These are phyloP conservation scores for Barnettozyma sp. DNA, from an alignment of 805 yeast species.

Conservation along the genomic window DNA sequence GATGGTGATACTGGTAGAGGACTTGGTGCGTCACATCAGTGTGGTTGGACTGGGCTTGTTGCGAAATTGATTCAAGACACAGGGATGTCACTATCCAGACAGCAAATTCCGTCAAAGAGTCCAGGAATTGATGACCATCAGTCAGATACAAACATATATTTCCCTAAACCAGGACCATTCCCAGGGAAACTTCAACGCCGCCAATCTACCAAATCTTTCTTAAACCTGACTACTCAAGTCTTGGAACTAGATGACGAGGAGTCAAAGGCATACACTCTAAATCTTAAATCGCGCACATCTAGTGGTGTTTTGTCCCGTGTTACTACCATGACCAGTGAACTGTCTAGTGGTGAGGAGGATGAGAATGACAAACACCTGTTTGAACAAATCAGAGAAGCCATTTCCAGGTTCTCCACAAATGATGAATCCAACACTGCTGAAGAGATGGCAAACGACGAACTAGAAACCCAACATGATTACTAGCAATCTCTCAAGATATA, in stretches of 20 bases:
- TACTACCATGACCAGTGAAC: conserved; percentile 10
- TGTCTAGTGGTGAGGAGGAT: conserved; percentile 14
- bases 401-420: conserved; percentile 26
- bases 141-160: conserved; percentile 12
- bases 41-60: conserved; percentile 94
- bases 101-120: conserved; percentile 8
- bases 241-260: conserved; percentile 66
- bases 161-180: conserved; percentile 34
- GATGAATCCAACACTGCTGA: conserved; percentile 10
- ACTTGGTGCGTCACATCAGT: conserved; percentile 87
- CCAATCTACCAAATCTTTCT: conserved; percentile 65
- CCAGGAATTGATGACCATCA: conserved; percentile 6
- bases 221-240: conserved; percentile 59
- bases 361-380: conserved; percentile 29
- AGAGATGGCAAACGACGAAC: conserved; percentile 47
- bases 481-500: too few relatives aligned
- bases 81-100: conserved; percentile 51
- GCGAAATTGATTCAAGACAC: conserved; percentile 89
- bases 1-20: conserved; percentile 95
- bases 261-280: conserved; percentile 24
- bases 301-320: conserved; percentile 18
- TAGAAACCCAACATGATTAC: conserved; percentile 38
- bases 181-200: conserved; percentile 55
- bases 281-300: conserved; percentile 17
- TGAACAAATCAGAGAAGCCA: conserved; percentile 37